Evolutionary conservation across 192 early-diverging fungal species (phyloP).

Genomic region (Backusella morwellensis): DNA sequence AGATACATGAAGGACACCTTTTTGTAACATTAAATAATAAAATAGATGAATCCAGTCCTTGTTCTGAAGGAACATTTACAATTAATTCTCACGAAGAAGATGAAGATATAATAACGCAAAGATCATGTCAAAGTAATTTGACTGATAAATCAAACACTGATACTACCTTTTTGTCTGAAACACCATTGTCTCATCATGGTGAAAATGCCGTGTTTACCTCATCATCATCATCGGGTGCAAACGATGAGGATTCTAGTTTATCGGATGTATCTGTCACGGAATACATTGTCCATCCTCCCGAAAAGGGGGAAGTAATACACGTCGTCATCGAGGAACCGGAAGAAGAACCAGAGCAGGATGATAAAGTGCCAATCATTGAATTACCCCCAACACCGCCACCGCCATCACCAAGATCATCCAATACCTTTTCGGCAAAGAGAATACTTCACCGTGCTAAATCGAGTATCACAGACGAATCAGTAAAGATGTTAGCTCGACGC

Average conservation of each 20-base stretch:
- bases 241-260: background rate
- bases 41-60: background rate
- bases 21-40: background rate
- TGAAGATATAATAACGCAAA: background rate
- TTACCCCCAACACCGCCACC: background rate
- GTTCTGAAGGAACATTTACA: background rate
- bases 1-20: background rate
- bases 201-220: background rate
- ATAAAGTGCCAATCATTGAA: background rate
- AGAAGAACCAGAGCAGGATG: background rate
- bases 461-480: conserved; percentile 6
- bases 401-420: background rate
- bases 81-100: background rate
- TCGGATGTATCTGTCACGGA: conserved; percentile 2
- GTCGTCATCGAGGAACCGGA: background rate
- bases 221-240: background rate
- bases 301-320: background rate
- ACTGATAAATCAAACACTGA: conserved; percentile 5
- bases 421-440: background rate
- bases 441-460: conserved; percentile 11
- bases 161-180: background rate
- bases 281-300: conserved; percentile 1
- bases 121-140: background rate
- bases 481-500: background rate
- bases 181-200: background rate